These are phyloP conservation scores for Acer saccharum DNA, from an alignment of 345 rosid genomes.

Conservation along the genomic window DNA sequence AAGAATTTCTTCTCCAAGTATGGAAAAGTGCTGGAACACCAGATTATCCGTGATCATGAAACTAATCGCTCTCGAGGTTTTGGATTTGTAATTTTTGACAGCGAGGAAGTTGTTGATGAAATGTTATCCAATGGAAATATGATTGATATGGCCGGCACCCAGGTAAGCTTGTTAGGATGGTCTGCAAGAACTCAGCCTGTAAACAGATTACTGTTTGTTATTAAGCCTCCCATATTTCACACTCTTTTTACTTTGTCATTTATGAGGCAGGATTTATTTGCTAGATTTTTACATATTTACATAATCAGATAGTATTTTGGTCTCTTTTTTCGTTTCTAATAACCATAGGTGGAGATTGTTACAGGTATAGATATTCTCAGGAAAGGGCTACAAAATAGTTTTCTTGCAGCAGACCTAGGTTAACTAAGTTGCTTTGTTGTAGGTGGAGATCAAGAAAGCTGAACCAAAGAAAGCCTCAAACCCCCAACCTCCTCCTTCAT, in stretches of 20 bases:
- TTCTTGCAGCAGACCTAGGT: slow-evolving; percentile 69
- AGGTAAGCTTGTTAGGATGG: slow-evolving; percentile 63
- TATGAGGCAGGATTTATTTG: not conserved
- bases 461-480: slow-evolving; percentile 98
- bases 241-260: not conserved
- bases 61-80: slow-evolving; percentile 90
- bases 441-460: slow-evolving; percentile 99
- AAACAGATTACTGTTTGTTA: slow-evolving; percentile 8
- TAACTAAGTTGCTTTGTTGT: slow-evolving; percentile 95
- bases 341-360: slow-evolving; percentile 34
- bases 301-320: not conserved
- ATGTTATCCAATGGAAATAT: slow-evolving; percentile 80
- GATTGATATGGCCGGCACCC: slow-evolving; percentile 92
- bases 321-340: slow-evolving; percentile 9
- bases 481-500: slow-evolving; percentile 82
- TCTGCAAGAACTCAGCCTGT: slow-evolving; percentile 27
- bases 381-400: slow-evolving; percentile 44
- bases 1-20: slow-evolving; percentile 76
- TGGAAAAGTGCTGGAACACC: slow-evolving; percentile 79
- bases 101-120: slow-evolving; percentile 82
- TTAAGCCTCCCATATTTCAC: slow-evolving; percentile 6
- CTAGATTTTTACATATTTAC: not conserved
- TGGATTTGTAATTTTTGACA: slow-evolving; percentile 90
- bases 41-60: slow-evolving; percentile 89
- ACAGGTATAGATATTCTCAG: slow-evolving; percentile 40